Conservation (phyloP, 2,329 filamentous ascomycete genomes). For the Lasiodiplodia gonubiensis region DNA sequence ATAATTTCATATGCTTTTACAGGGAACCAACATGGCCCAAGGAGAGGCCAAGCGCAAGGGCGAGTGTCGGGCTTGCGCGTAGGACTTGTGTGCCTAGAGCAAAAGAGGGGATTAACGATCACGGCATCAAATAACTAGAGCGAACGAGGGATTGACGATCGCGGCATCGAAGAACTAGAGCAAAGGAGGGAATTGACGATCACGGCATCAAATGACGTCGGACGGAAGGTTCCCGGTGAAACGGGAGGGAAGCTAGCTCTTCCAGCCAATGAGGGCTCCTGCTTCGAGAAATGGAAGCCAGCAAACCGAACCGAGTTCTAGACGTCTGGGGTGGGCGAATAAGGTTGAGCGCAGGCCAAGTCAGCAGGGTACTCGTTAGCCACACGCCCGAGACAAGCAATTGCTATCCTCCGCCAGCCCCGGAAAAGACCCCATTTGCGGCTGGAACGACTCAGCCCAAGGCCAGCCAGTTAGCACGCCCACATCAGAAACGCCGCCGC, state of each 20-base stretch:
- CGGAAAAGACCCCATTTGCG: not conserved
- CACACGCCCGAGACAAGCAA: constrained; percentile 14
- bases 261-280: constrained; percentile 9
- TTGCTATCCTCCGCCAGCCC: not conserved
- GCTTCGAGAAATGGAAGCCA: not conserved
- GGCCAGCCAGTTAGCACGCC: not conserved
- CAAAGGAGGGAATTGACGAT: too few species aligned
- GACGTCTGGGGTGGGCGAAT: not conserved
- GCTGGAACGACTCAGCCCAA: not conserved
- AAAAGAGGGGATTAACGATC: not conserved
- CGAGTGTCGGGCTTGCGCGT: not conserved
- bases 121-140: constrained; percentile 6
- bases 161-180: not conserved
- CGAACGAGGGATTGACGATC: not conserved
- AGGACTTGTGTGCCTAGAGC: not conserved
- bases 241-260: not conserved
- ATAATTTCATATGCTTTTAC: not conserved
- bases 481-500: not conserved
- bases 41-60: constrained; percentile 8
- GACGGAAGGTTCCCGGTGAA: constrained; percentile 19
- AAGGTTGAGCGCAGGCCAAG: not conserved
- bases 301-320: constrained; percentile 6
- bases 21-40: not conserved
- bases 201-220: constrained; percentile 13
- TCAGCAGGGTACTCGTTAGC: not conserved